Evolutionary conservation across 192 early-diverging fungal species (phyloP), one percentile per base, ranked within the genome.

Genomic region (Lobosporangium transversale): DNA sequence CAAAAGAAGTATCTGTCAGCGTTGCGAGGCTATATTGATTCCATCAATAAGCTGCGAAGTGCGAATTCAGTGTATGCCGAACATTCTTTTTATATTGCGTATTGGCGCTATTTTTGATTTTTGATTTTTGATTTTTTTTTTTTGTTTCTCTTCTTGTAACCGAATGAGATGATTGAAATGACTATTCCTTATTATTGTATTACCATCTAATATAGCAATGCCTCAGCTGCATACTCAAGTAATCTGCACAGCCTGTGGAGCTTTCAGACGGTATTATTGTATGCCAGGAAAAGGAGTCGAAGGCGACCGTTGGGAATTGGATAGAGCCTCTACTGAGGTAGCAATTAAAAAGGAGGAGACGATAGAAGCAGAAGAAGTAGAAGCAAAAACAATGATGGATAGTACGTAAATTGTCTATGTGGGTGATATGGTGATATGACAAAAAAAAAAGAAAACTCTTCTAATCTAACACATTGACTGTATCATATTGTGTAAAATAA

Each of bases 1-100:
- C 30, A 90, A 90, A 62, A 71, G 87, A 33, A 65, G 61, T 5
- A 69, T 88, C 35, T 90, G 88, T 62, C 80, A 81, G 53, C 70
- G 80, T 17, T 90, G 88, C 49, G 84, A 88, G 18, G 70, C 83
- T 18, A 24, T 87, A 1, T 37, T 87, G 52, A 44, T 90, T 18
- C 88, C 88, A 6, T 85, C 79, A 15, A 47, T 87, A 8, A 88
- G 84, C 24, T 66, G 66, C 4, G 62, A 67, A 33, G 67, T 80
- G 27, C 82, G 81, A 18, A 54, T 84, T 11, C 61, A 69, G 60
- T 62, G 86, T 87, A 80, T 35, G 47, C 53, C 0, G 45, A 15
- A n/a, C n/a, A n/a, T n/a, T n/a, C n/a, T n/a, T n/a, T n/a, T n/a
- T n/a, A n/a, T n/a, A n/a, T n/a, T n/a, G n/a, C n/a, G n/a, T n/a